Conservation (phyloP, 2,329 filamentous ascomycete species). For the Aciculosporium take region DNA sequence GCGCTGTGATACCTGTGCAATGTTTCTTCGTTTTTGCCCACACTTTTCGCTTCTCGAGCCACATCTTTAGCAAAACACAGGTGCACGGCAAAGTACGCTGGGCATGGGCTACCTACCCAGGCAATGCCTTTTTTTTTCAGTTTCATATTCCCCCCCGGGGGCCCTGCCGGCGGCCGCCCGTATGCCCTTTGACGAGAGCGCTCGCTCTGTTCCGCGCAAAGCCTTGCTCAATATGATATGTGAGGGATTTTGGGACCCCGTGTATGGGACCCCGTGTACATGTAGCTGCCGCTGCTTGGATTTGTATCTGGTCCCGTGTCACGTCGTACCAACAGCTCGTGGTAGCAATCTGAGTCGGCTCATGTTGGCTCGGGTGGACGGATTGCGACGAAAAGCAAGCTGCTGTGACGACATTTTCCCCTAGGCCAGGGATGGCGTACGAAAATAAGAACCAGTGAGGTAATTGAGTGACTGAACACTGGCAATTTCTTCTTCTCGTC, state of each 20-base stretch:
- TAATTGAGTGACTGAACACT: slow-evolving; percentile 16
- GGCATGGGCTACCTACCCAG: not conserved
- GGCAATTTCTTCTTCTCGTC: too few species aligned
- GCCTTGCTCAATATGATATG: not conserved
- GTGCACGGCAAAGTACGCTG: not conserved
- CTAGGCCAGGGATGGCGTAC: not conserved
- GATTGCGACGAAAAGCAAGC: not conserved
- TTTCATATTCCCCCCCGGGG: not conserved
- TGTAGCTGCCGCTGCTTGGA: not conserved
- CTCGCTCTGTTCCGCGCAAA: not conserved
- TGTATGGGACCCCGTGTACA: too few species aligned
- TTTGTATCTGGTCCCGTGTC: not conserved
- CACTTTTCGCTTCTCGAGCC: slow-evolving; percentile 7
- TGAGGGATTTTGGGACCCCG: not conserved
- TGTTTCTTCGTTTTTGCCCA: not conserved
- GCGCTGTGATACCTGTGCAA: slow-evolving; percentile 1
- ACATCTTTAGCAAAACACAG: slow-evolving; percentile 3
- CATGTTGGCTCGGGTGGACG: not conserved
- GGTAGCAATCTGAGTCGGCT: not conserved
- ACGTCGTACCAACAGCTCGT: not conserved
- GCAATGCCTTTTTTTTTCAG: not conserved
- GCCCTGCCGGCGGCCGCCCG: not conserved
- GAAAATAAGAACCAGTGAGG: not conserved
- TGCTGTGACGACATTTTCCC: not conserved
- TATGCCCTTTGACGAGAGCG: not conserved